A percentile compares a stretch with the other conserved stretches of the same genome.
phyloP scores from a whole-genome alignment of 257 asterid species.

The Solanum etuberosum region DNA sequence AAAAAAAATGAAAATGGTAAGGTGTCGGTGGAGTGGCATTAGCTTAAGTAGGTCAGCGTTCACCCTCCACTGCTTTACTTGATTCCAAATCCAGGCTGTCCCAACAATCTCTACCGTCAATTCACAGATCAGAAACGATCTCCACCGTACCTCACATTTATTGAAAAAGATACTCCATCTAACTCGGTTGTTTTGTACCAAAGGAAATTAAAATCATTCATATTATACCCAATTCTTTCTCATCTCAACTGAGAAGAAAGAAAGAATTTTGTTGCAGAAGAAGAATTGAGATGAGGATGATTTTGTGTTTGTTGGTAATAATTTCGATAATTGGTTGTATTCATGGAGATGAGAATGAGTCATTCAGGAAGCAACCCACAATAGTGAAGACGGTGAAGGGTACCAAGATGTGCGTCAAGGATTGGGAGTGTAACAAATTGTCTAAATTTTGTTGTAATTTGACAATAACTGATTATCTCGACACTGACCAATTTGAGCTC shows the following conservation, averaged over 20 bases:
- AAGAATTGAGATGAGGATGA: slow-evolving; percentile 1
- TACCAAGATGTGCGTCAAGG: slow-evolving; percentile 52
- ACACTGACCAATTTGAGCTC: slow-evolving; percentile 59
- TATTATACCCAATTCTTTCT: too few relatives aligned
- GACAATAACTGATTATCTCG: slow-evolving; percentile 62
- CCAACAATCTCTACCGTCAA: background rate
- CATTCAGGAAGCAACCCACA: slow-evolving; percentile 20
- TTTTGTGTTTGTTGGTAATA: slow-evolving; percentile 8
- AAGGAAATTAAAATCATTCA: background rate
- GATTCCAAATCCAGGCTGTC: background rate
- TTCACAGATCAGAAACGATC: background rate
- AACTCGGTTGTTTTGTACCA: slow-evolving; percentile 4
- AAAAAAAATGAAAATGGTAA: background rate
- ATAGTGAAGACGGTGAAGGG: slow-evolving; percentile 51
- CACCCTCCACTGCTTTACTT: background rate
- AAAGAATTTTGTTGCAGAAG: background rate
- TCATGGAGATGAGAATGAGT: slow-evolving; percentile 13
- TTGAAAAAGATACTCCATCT: slow-evolving; percentile 25
- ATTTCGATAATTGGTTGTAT: background rate
- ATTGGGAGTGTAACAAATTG: slow-evolving; percentile 61
- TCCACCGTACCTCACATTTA: background rate
- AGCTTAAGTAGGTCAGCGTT: background rate
- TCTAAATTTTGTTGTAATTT: slow-evolving; percentile 66
- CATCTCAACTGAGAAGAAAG: background rate
- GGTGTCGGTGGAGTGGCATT: slow-evolving; percentile 2